Evolutionary conservation across 768 basidiomycete genomes (phyloP).

Genomic region (Boletus rubescentipes): DNA sequence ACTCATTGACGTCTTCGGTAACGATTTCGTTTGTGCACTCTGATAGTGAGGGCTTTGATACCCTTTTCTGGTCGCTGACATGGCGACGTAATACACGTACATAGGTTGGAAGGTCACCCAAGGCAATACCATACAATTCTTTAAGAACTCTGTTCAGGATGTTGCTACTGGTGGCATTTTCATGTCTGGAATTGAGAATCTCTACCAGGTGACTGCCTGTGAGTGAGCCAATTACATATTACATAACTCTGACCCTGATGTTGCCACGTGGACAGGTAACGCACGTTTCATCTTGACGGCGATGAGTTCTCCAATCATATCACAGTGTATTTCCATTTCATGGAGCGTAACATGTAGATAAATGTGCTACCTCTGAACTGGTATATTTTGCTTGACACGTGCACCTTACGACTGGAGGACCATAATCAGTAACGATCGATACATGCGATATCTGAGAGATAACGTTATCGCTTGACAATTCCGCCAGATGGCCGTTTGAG

Average conservation of each 20-base stretch:
- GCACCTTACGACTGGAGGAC: too few relatives aligned
- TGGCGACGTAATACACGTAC: slow-evolving; percentile 16
- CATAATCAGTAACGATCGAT: too few relatives aligned
- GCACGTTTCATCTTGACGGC: background rate
- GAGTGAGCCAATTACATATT: background rate
- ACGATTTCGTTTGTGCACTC: slow-evolving; percentile 1
- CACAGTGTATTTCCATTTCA: background rate
- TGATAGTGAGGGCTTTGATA: slow-evolving; percentile 19
- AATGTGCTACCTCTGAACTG: background rate
- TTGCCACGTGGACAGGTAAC: background rate
- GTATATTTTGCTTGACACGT: background rate
- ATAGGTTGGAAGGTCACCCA: slow-evolving; percentile 10
- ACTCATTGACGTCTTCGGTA: slow-evolving; percentile 15
- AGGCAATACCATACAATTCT: slow-evolving; percentile 4
- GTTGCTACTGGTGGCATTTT: background rate
- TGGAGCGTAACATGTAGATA: background rate
- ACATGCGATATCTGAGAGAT: too few relatives aligned
- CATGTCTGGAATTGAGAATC: background rate
- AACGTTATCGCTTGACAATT: background rate
- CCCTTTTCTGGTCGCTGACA: slow-evolving; percentile 18
- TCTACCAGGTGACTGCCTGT: background rate
- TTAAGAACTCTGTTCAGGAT: too few relatives aligned
- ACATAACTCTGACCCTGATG: background rate
- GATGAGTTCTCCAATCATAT: background rate
- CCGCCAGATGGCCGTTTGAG: slow-evolving; percentile 1